Conservation (phyloP, 2,329 filamentous ascomycete genomes). For the Fusarium citri region DNA sequence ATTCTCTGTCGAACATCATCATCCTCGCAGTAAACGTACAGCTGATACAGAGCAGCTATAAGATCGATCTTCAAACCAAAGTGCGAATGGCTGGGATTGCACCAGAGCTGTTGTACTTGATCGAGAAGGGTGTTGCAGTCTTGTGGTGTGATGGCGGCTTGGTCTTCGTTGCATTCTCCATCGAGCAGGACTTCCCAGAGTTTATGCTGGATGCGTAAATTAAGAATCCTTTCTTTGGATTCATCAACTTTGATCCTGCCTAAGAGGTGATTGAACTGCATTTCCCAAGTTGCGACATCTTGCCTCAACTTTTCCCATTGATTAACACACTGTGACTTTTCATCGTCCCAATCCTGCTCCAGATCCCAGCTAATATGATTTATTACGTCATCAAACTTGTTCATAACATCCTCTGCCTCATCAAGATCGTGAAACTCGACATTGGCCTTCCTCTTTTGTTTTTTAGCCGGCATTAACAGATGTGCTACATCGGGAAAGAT, state of each 20-base stretch:
- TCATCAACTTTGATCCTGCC: background rate
- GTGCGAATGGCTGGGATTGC: background rate
- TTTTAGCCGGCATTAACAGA: background rate
- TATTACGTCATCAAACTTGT: constrained; percentile 7
- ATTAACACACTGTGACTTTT: background rate
- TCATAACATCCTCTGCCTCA: constrained; percentile 18
- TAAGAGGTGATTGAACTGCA: background rate
- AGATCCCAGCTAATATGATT: constrained; percentile 13
- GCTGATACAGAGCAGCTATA: constrained; percentile 3
- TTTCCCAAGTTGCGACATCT: background rate
- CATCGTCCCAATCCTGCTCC: constrained; percentile 13
- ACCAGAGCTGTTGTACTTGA: constrained; percentile 9
- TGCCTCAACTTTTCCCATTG: constrained; percentile 1
- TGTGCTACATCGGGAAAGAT: constrained; percentile 9
- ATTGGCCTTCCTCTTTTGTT: background rate
- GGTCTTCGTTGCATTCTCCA: background rate
- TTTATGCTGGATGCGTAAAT: constrained; percentile 12
- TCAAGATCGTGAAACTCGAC: background rate
- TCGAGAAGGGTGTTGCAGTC: constrained; percentile 2
- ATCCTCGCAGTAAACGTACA: constrained; percentile 9
- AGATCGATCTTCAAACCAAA: constrained; percentile 13
- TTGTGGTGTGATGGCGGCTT: background rate
- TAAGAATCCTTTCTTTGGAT: background rate
- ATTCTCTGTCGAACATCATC: background rate
- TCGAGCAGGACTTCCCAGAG: constrained; percentile 1